Base-by-base conservation (phyloP, 2,329 filamentous ascomycete species). In the Elsinoe arachidis region DNA sequence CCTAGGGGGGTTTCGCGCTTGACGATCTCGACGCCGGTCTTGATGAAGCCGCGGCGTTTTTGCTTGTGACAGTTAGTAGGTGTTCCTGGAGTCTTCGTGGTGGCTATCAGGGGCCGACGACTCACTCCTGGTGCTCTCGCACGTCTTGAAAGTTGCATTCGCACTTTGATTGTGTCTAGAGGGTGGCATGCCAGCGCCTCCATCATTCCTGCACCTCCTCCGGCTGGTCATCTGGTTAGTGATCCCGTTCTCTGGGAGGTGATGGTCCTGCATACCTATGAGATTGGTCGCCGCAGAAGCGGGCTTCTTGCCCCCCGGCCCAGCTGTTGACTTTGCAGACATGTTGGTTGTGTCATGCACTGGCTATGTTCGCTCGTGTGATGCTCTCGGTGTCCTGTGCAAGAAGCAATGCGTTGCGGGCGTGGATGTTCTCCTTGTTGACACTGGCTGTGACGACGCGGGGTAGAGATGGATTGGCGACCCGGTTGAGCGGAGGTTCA, bases 121-220 rank as follows among this genome's bases (percentile, higher is more conserved):
- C 80, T 64, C 71, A 87, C 83, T 60, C 93, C 93, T 58, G 90
- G 90, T 60, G 84, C 81, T 64, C 87, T 82, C 52, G 88, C 90
- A 71, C 93, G 84, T 64, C 87, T 82, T 57, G 93, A 97, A 60
- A 99, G 86, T 77, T 99, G 93, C 95, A 99, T 99, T 66, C 93
- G 90, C 61, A 99, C 93, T 81, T 99, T 96, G 78, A 97, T 95
- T 60, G 91, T 96, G 74, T 96, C 90, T 59, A 97, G 81, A 61
- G 93, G 93, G 78, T 99, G 93, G 74, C 93, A 99, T 56, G 79
- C 90, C 61, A 99, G 84, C 51, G 93, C 93, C 76, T 99, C 93
- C 91, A 97, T 97, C 92, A 97, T 96, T 69, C 93, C 93, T 66
- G 93, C 93, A 74, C 90, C 90, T 70, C 93, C 93, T 70, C 93